A percentile compares a stretch with the other conserved stretches of the same genome.
Evolutionary conservation across 163 green algal genomes (phyloP).

Genomic region (Scenedesmus sp.): DNA sequence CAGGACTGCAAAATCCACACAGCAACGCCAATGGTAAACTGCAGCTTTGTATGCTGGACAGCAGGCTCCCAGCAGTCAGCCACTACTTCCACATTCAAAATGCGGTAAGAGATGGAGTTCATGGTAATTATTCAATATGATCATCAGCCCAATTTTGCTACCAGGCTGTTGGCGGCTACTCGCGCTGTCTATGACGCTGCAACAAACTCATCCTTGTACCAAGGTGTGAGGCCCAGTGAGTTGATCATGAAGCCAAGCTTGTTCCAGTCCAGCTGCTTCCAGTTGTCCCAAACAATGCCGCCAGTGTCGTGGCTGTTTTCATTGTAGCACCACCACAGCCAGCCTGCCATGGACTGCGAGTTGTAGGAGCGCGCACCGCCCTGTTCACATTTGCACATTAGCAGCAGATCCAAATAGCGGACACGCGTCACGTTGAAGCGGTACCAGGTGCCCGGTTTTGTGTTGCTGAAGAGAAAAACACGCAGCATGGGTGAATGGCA

Average conservation of each 20-base stretch:
- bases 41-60: too few species aligned
- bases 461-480: too few species aligned
- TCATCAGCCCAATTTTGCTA: not conserved
- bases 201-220: conserved; percentile 40
- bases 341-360: not conserved
- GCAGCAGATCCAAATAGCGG: not conserved
- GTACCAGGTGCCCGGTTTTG: too few species aligned
- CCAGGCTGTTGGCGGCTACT: not conserved
- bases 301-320: conserved; percentile 43
- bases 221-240: conserved; percentile 37
- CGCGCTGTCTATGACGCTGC: not conserved
- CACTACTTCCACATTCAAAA: not conserved
- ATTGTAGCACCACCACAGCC: conserved; percentile 55
- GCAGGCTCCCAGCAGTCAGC: too few species aligned
- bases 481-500: too few species aligned
- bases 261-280: conserved; percentile 44
- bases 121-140: not conserved
- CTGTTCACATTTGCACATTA: not conserved
- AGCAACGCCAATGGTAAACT: too few species aligned
- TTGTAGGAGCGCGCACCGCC: not conserved
- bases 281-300: conserved; percentile 52
- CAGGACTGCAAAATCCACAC: too few species aligned
- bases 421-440: too few species aligned
- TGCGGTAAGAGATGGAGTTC: not conserved
- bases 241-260: conserved; percentile 51